phyloP scores from a whole-genome alignment of 2,329 filamentous ascomycete species.

The Trichoderma sp. region DNA sequence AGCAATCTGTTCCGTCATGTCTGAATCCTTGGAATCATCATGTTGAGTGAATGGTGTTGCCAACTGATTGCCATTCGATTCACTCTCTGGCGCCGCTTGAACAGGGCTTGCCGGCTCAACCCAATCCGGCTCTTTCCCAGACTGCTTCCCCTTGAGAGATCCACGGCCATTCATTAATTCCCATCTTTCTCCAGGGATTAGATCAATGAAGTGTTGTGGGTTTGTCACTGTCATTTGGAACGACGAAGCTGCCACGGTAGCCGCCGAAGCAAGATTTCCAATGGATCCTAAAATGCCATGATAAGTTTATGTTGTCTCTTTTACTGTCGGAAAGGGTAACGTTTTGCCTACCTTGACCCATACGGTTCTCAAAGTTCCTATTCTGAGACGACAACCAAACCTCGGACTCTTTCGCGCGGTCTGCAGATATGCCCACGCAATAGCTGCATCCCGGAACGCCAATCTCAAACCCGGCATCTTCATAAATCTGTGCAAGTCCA shows the following conservation, averaged over 20 bases:
- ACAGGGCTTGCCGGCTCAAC: neutral
- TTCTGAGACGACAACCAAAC: constrained; percentile 44
- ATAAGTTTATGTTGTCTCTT: too few species aligned
- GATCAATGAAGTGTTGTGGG: constrained; percentile 26
- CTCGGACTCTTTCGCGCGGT: constrained; percentile 38
- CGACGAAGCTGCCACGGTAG: constrained; percentile 44
- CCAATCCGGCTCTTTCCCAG: neutral
- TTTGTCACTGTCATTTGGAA: constrained; percentile 44
- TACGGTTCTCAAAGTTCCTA: constrained; percentile 43
- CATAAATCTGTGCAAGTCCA: constrained; percentile 37
- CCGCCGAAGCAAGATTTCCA: constrained; percentile 44
- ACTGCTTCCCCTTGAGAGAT: neutral
- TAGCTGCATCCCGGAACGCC: constrained; percentile 42
- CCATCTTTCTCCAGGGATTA: constrained; percentile 7
- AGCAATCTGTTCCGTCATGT: neutral
- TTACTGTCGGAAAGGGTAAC: accelerated
- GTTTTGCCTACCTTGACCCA: constrained; percentile 31
- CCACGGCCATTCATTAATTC: neutral
- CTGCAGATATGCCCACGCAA: constrained; percentile 43
- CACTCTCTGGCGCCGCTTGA: neutral
- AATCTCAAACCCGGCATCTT: constrained; percentile 39
- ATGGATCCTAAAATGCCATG: constrained; percentile 23
- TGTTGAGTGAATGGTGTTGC: neutral
- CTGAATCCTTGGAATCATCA: neutral
- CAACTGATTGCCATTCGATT: neutral